phyloP scores from a whole-genome alignment of 176 grass and related monocot genomes.

The Typha latifolia region DNA sequence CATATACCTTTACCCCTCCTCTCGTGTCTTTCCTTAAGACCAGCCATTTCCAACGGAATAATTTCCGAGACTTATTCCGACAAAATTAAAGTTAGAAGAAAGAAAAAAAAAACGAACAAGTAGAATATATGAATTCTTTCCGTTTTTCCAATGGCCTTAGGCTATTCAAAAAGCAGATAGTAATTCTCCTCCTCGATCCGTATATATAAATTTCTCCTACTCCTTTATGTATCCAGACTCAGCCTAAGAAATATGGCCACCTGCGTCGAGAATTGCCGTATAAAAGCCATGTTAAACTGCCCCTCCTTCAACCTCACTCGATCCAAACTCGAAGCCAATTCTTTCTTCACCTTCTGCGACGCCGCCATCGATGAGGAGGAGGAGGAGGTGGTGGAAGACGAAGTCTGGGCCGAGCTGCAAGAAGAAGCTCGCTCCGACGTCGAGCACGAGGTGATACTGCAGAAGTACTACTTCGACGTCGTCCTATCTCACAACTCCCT shows the following conservation, averaged over 20 bases:
- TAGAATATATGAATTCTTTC: too few relatives aligned
- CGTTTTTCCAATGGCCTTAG: too few relatives aligned
- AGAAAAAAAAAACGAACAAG: too few relatives aligned
- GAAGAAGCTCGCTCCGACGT: constrained; percentile 57
- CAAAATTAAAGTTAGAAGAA: too few relatives aligned
- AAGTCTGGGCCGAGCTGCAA: constrained; percentile 46
- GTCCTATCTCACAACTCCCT: constrained; percentile 46
- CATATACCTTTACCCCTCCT: too few relatives aligned
- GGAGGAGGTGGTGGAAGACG: constrained; percentile 13
- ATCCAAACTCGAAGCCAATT: not conserved
- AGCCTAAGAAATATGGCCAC: constrained; percentile 44
- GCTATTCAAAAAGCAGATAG: too few relatives aligned
- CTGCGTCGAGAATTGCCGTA: constrained; percentile 10
- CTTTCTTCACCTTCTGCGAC: not conserved
- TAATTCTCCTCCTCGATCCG: too few relatives aligned
- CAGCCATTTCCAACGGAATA: too few relatives aligned
- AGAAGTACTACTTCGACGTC: constrained; percentile 53
- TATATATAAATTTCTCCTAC: too few relatives aligned
- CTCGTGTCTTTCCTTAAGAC: too few relatives aligned
- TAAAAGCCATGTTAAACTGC: not conserved
- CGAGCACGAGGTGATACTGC: constrained; percentile 49
- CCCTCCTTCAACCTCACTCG: constrained; percentile 2
- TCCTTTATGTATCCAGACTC: too few relatives aligned
- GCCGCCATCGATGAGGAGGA: not conserved
- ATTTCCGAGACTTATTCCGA: too few relatives aligned